Base-by-base conservation (phyloP, 805 yeast species). In the Kodamaea jinghongensis region DNA sequence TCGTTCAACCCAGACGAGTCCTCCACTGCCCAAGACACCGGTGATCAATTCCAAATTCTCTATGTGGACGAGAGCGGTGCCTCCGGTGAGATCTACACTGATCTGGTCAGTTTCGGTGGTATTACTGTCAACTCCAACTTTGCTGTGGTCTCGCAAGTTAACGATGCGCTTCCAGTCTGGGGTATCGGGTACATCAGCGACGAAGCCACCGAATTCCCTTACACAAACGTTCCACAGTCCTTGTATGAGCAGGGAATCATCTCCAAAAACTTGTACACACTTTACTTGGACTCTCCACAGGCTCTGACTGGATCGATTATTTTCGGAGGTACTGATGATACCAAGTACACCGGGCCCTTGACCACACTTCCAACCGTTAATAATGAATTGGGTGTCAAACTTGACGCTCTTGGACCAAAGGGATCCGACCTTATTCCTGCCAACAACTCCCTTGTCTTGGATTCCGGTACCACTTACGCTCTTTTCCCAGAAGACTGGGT, bases 401-500 rank as follows among this genome's bases (percentile, higher is more conserved):
- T 27, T 8, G 23, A 20, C 8, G 23, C 23, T 5, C 23, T 20
- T 20, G 23, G 23, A 20, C 7, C 23, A 20, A 20, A 20, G 23
- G 23, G 23, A 5, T 20, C 23, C 8, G 23, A 20, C 8, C 9
- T 27, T 12, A 27, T 12, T 16, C 11, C n/a, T 35, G 14, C 26
- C 11, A 20, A 17, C n/a, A 17, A 33, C 23, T 31, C 13, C 23
- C 31, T 27, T 7, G 31, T 46, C 9, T 47, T 52, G 14, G 55
- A 50, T 25, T 49, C 56, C 7, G 55, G 55, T 30, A 50, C 55
- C 12, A 46, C 55, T 7, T 42, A 43, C 32, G 42, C 51, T 22
- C 47, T 45, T 31, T 42, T 52, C 25, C 42, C 49, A 8, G 17
- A 34, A 12, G 44, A 32, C 7, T 31, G 38, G 12, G 38, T 43